Evolutionary conservation across 2,329 filamentous ascomycete genomes (phyloP), one percentile per base, ranked within the genome.

Genomic region (Byssochlamys sp.): DNA sequence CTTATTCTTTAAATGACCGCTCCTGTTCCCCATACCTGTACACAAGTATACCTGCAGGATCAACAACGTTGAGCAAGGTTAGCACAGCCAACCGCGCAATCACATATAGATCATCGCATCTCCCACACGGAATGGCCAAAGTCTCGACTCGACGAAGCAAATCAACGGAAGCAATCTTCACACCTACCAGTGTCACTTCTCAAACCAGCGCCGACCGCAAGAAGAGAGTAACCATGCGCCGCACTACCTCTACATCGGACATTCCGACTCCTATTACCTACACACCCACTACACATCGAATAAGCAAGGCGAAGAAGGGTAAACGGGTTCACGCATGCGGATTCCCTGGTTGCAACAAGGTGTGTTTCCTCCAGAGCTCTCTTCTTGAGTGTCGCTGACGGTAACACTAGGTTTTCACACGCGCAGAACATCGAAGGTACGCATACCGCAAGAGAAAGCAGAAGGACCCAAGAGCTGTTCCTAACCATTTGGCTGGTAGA

Each of bases 231-330:
- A 66, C 56, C 49, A 71, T 70, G 67, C 67, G 65, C 62, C 63
- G 64, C 29, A 63, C 57, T 61, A 68, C 61, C 59, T 56, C 66
- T n/a, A 62, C 66, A 45, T 12, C 64, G 27, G 71, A 73, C 31
- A 65, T 69, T 50, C 62, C 69, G 28, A 58, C 72, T 58, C 68
- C 72, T 24, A 66, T 77, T 53, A 74, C 74, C 56, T 79, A 77
- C 58, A 80, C 77, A 28, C 77, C 77, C 25, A 79, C 77, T 24
- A 79, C 77, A 35, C 74, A 74, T 61, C 74, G 77, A 54, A 73
- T 79, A 62, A 80, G 77, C 68, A 80, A 79, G 64, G 77, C 77
- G 11, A 80, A 78, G 68, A 80, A 80, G 65, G 77, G 77, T 29
- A 79, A 79, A 65, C 74, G 76, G 55, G 77, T 80, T 12, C 77